phyloP scores from a whole-genome alignment of 305 asterid genomes.

The Fraxinus dipetala region DNA sequence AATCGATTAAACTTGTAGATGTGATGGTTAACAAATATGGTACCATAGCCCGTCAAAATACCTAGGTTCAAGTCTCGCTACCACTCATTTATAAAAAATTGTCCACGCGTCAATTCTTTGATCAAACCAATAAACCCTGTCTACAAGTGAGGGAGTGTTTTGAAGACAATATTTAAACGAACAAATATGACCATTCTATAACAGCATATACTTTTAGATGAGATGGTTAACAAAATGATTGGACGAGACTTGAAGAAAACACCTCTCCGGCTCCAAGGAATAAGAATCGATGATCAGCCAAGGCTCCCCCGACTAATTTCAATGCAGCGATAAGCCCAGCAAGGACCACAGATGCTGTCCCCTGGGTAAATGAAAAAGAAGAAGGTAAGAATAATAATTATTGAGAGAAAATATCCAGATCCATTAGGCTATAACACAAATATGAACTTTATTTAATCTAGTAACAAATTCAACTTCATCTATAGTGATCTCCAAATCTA shows the following conservation, averaged over 20 bases:
- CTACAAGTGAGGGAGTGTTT: background rate
- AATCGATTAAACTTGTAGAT: background rate
- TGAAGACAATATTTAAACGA: background rate
- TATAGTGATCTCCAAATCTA: background rate
- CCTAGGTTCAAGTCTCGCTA: background rate
- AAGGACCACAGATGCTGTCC: constrained; percentile 60
- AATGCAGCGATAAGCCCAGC: constrained; percentile 49
- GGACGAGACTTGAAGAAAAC: background rate
- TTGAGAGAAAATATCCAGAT: background rate
- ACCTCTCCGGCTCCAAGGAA: constrained; percentile 65
- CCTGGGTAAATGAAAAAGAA: constrained; percentile 25
- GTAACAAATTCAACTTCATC: background rate
- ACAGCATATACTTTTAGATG: background rate
- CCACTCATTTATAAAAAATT: background rate
- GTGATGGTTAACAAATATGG: background rate
- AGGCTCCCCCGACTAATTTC: constrained; percentile 48
- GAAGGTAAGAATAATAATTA: background rate
- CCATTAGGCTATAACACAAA: background rate
- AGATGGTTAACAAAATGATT: background rate
- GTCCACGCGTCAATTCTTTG: background rate
- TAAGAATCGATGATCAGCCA: constrained; percentile 48
- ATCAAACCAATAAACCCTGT: background rate
- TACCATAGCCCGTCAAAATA: background rate
- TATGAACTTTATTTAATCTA: background rate
- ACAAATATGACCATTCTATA: background rate